These are phyloP conservation scores for Teratosphaeriaceae sp. DNA, from an alignment of 2,329 filamentous ascomycete species.

Conservation along the genomic window DNA sequence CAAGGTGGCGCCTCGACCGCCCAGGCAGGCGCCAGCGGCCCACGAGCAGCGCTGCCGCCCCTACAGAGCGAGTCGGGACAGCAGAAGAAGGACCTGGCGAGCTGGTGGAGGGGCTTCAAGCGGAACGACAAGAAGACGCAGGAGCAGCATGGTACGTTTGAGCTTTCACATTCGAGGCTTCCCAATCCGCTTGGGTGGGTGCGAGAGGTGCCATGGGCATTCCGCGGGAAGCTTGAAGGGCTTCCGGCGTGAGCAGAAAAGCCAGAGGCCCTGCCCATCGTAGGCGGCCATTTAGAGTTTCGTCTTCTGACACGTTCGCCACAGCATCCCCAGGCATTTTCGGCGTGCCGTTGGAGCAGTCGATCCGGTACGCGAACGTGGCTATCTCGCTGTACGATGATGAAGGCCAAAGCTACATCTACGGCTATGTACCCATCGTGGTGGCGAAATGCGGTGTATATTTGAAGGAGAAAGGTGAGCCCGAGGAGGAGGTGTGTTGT, in stretches of 20 bases:
- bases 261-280: not conserved
- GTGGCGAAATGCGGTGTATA: slow-evolving; percentile 98
- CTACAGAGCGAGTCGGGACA: slow-evolving; percentile 60
- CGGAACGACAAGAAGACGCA: slow-evolving; percentile 55
- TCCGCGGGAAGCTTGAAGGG: not conserved
- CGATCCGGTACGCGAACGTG: slow-evolving; percentile 96
- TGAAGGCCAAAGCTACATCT: slow-evolving; percentile 91
- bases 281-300: too few relatives aligned
- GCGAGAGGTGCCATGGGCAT: not conserved
- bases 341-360: slow-evolving; percentile 84
- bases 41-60: slow-evolving; percentile 37
- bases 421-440: slow-evolving; percentile 96
- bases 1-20: slow-evolving; percentile 33
- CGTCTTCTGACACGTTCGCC: slow-evolving; percentile 6
- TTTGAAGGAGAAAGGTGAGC: slow-evolving; percentile 89
- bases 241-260: not conserved
- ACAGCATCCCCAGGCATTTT: slow-evolving; percentile 69
- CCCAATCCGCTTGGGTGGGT: not conserved
- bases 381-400: slow-evolving; percentile 94
- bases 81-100: slow-evolving; percentile 80
- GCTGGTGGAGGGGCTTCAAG: slow-evolving; percentile 98
- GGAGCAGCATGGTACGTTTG: slow-evolving; percentile 56
- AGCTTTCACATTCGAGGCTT: not conserved
- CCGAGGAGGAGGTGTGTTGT: not conserved
- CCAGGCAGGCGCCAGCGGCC: slow-evolving; percentile 38